phyloP scores from a whole-genome alignment of 1,139 yeast genomes.

The Yamadazyma mexicana region DNA sequence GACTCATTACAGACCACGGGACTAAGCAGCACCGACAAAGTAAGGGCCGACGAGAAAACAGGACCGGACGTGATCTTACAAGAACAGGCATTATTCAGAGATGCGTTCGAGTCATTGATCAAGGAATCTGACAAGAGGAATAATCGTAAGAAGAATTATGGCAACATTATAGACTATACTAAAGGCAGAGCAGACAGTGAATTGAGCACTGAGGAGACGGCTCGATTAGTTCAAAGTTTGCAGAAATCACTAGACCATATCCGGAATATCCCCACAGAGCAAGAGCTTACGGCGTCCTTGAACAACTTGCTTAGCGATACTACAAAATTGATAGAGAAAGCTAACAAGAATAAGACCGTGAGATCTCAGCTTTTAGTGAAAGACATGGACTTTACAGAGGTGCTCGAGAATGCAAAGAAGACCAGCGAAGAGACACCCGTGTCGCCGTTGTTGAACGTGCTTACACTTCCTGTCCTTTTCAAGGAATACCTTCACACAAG shows the following conservation, averaged over 20 bases:
- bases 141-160: background rate
- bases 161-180: conserved; percentile 4
- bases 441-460: conserved; percentile 30
- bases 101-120: conserved; percentile 24
- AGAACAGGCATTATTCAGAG: conserved; percentile 25
- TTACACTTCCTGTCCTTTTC: conserved; percentile 39
- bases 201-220: conserved; percentile 17
- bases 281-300: conserved; percentile 10
- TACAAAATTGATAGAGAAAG: background rate
- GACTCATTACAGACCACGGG: conserved; percentile 1
- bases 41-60: background rate
- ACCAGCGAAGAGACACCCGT: conserved; percentile 18
- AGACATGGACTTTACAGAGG: background rate
- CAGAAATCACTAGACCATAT: conserved; percentile 26
- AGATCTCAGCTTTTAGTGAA: background rate
- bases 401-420: background rate
- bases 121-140: conserved; percentile 3
- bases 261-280: conserved; percentile 11
- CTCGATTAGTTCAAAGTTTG: conserved; percentile 22
- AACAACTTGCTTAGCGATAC: conserved; percentile 3
- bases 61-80: conserved; percentile 17
- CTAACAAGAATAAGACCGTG: background rate
- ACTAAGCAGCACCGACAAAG: conserved; percentile 3
- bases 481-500: conserved; percentile 31
- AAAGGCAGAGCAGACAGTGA: conserved; percentile 2